Evolutionary conservation across 495 filamentous ascomycete genomes (phyloP), one percentile per base, ranked within the genome.

Genomic region (Thermothielavioides terrestris): DNA sequence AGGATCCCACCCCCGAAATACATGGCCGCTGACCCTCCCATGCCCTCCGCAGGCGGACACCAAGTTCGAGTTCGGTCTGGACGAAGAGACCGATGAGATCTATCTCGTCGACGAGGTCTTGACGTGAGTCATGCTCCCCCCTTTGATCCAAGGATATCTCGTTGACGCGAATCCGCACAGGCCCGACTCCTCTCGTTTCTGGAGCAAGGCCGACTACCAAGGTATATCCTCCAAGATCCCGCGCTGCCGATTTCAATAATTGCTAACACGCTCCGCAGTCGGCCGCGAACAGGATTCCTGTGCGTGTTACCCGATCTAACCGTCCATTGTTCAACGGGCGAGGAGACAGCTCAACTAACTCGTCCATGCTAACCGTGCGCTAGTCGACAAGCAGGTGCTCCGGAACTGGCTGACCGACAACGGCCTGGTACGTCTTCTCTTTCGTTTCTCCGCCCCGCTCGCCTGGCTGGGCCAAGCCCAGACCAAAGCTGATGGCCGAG

Each of bases 41-140:
- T 9, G n/a, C 4, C 15, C 6, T 11, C 3, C 12, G 3, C n/a
- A 52, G 49, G 91, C 89, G 12, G 75, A 74, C 42, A 74, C 71
- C 48, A 75, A 75, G 63, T 75, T 75, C 47, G 72, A 75, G 62
- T 71, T 79, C 53, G 72, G 85, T 72, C 69, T 94, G 17, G 88
- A 95, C 57, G 72, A 80, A 56, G 78, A 77, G 51, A 82, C 80
- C 0, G 76, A 86, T 50, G 82, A 87, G 57, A 76, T 98, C 6
- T 83, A 94, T 15, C 72, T 96, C 15, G 80, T 92, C 5, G 92
- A 98, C 62, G 92, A 98, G 66, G 89, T 95, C 14, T 71, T 97
- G 35, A 97, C 91, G 26, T 52, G 17, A 23, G 49, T 39, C 2
- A 8, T 20, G 17, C 6, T 32, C 5, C 17, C 2, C 22, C 9